These are phyloP conservation scores for Lagerstroemia fauriei DNA, from an alignment of 441 rosid genomes.

Conservation along the genomic window DNA sequence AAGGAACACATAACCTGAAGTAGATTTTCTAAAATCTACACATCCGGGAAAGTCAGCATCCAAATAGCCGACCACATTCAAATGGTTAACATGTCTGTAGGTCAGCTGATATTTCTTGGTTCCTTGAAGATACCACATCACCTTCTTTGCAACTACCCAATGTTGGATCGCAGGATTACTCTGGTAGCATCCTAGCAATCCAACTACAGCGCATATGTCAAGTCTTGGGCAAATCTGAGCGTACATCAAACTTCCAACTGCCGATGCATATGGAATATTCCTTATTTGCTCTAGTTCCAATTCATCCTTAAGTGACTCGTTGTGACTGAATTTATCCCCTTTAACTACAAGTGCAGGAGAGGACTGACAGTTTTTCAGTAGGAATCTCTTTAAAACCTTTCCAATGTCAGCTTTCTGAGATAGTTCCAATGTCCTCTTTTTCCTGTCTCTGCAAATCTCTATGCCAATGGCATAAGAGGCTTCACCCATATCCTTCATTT, in stretches of 20 bases:
- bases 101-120: not conserved
- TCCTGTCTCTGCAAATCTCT: too few relatives aligned
- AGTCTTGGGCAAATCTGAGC: not conserved
- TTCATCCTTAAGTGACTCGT: not conserved
- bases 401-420: not conserved
- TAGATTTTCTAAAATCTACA: constrained; percentile 2
- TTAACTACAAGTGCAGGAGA: not conserved
- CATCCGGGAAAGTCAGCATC: not conserved
- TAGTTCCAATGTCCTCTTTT: not conserved
- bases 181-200: not conserved
- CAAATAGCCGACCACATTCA: not conserved
- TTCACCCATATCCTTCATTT: too few relatives aligned
- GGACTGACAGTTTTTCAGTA: not conserved
- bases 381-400: too few relatives aligned
- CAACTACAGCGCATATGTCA: not conserved
- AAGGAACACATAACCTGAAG: not conserved
- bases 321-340: not conserved
- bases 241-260: not conserved
- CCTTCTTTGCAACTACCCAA: not conserved
- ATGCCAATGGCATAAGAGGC: too few relatives aligned
- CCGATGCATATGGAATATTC: not conserved
- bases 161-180: not conserved
- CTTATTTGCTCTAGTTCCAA: not conserved
- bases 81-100: not conserved
- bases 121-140: not conserved